Evolutionary conservation across 331 rosid species (phyloP), one percentile per base, ranked within the genome.

Genomic region (Ulmus americana): DNA sequence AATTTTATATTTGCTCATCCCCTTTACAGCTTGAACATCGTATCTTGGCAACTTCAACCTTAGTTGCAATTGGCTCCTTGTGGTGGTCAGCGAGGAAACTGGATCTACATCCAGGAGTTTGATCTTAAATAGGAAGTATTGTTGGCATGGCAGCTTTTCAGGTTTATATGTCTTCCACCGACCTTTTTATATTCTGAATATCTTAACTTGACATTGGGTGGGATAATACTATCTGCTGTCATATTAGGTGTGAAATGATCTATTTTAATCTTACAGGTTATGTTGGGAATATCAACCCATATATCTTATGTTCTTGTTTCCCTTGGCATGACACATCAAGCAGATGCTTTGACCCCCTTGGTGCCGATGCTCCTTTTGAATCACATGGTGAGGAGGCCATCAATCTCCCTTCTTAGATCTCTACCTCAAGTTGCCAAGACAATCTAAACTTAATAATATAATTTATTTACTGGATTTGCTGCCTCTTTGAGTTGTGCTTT

Each of bases 281-380:
- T 90, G 2, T 77, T 87, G 48, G 95, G 97, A 54, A 47, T 91
- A 55, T 78, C 92, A 0, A 91, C 96, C 4, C 90, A 86, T 64
- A 77, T 88, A 49, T 84, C 90, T 0, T 88, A 88, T 63, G 96
- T 91, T 14, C 97, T 90, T 49, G 96, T 83, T 52, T 87, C 91
- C 28, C 85, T 91, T 16, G 96, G 95, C 49, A 79, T 86, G 5
- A 95, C 96, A 15, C 97, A 88, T 83, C 97, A 91, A 64, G 96
- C 96, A 0, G 96, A 96, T 18, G 97, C 97, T 66, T 81, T 91
- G 73, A 85, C 95, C 6, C 94, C 88, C 53, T 40, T 91, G 82
- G 79, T 95, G 3, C 68, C 86, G 42, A 57, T 81, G 84, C 55
- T 88, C 64, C 77, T 86, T 68, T 87, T 91, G 64, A 88, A 76